phyloP scores from a whole-genome alignment of 441 rosid species.

The Viola pubescens region DNA sequence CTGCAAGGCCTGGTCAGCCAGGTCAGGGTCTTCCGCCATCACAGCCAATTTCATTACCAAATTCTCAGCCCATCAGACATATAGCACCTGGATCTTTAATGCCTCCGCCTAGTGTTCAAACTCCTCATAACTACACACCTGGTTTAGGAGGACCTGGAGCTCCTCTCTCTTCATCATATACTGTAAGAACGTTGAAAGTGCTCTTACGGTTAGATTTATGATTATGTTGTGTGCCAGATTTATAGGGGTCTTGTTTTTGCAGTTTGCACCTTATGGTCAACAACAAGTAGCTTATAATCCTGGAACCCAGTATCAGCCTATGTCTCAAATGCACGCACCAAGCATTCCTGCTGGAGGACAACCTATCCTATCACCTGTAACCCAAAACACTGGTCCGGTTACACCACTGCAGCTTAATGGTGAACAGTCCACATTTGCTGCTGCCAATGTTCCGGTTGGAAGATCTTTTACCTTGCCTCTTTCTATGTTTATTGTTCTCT shows the following conservation, averaged over 20 bases:
- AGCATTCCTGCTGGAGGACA: conserved; percentile 46
- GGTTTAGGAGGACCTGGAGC: conserved; percentile 49
- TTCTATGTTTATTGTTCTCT: not conserved
- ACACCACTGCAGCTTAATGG: conserved; percentile 32
- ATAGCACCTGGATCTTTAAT: conserved; percentile 38
- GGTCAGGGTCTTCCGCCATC: conserved; percentile 46
- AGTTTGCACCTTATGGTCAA: conserved; percentile 56
- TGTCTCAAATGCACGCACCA: conserved; percentile 40
- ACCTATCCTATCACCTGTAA: conserved; percentile 29
- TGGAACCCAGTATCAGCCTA: conserved; percentile 43
- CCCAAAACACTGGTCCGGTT: conserved; percentile 35
- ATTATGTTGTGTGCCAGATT: conserved; percentile 11
- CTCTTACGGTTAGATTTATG: conserved; percentile 9
- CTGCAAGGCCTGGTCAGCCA: conserved; percentile 55
- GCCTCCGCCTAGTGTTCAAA: conserved; percentile 46
- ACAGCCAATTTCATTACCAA: conserved; percentile 40
- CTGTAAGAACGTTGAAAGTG: conserved; percentile 36
- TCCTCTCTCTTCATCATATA: conserved; percentile 47
- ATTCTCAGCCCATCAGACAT: conserved; percentile 43
- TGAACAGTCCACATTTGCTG: conserved; percentile 40
- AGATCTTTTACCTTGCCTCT: conserved; percentile 6
- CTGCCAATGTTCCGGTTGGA: conserved; percentile 36
- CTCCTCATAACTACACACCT: conserved; percentile 40
- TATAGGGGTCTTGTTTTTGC: conserved; percentile 20
- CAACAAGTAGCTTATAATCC: conserved; percentile 32